Conservation (phyloP, 148 eudicot species). For the Silene latifolia region DNA sequence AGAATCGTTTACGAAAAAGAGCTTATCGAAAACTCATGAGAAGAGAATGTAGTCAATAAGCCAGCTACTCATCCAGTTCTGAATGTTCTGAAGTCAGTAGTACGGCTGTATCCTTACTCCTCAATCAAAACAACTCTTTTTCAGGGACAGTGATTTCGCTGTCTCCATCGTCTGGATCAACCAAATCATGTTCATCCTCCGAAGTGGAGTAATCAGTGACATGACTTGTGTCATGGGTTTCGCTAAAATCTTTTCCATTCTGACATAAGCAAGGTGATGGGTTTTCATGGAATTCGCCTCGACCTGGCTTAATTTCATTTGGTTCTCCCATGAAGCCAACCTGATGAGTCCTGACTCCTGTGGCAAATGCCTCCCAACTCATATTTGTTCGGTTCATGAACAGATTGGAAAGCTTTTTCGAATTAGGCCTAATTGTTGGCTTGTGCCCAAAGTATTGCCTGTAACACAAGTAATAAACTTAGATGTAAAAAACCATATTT, state of each 20-base stretch:
- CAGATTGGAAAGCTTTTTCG: conserved; percentile 48
- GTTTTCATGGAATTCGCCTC: conserved; percentile 63
- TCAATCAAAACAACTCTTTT: conserved; percentile 11
- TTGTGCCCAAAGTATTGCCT: conserved; percentile 91
- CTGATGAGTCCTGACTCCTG: conserved; percentile 42
- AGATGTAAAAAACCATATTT: no score
- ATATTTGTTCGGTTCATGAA: conserved; percentile 50
- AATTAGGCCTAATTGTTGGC: conserved; percentile 82
- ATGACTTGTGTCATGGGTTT: conserved; percentile 18
- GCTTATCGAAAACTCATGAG: no score
- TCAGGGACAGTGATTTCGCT: conserved; percentile 17
- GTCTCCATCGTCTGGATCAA: conserved; percentile 35
- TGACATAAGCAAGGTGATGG: conserved; percentile 65
- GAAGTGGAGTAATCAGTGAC: conserved; percentile 24
- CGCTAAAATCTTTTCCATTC: conserved; percentile 19
- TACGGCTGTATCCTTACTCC: conserved; percentile 14
- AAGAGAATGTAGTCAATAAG: no score
- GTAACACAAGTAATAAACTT: conserved; percentile 2
- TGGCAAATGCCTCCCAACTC: conserved; percentile 57
- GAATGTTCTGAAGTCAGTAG: conserved; percentile 23
- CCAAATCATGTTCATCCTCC: conserved; percentile 43
- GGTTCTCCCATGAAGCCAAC: conserved; percentile 77
- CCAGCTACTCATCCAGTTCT: conserved; percentile 30
- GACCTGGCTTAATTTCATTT: conserved; percentile 50
- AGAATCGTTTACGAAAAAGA: no score